Conservation (phyloP, 2,329 filamentous ascomycete genomes). For the Plectosphaerella sp. region DNA sequence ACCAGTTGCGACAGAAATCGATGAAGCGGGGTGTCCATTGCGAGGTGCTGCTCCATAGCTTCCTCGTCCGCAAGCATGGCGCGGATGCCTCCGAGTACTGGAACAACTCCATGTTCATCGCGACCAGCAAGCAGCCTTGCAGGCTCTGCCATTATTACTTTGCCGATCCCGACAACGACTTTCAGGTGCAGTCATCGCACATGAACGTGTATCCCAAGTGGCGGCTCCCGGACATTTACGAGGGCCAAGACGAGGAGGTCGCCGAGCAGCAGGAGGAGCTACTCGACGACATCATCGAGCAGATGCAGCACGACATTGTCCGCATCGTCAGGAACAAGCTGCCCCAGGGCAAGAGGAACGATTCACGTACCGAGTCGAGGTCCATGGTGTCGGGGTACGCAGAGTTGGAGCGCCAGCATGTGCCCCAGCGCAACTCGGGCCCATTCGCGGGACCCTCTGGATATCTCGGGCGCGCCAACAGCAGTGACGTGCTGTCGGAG, state of each 20-base stretch:
- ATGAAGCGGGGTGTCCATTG: slow-evolving; percentile 11
- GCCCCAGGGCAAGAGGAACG: not conserved
- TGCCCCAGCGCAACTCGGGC: no score
- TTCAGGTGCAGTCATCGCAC: slow-evolving; percentile 10
- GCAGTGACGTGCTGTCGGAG: no score
- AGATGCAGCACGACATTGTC: not conserved
- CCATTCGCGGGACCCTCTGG: no score
- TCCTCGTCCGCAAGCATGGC: not conserved
- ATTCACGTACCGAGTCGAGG: not conserved
- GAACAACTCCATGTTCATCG: slow-evolving; percentile 13
- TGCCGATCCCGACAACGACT: slow-evolving; percentile 4
- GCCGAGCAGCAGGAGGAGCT: not conserved
- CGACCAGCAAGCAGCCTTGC: slow-evolving; percentile 16
- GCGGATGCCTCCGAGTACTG: slow-evolving; percentile 5
- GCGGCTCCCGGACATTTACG: slow-evolving; percentile 8
- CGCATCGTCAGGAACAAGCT: not conserved
- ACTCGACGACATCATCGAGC: slow-evolving; percentile 1
- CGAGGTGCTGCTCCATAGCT: slow-evolving; percentile 11
- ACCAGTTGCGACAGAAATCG: not conserved
- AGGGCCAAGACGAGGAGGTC: not conserved
- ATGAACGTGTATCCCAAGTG: slow-evolving; percentile 12
- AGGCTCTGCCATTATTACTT: slow-evolving; percentile 16
- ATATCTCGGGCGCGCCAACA: no score
- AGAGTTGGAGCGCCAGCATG: not conserved
- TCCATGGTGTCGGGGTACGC: not conserved